These are phyloP conservation scores for Citrus mangshanensis DNA, from an alignment of 345 rosid genomes.

Conservation along the genomic window DNA sequence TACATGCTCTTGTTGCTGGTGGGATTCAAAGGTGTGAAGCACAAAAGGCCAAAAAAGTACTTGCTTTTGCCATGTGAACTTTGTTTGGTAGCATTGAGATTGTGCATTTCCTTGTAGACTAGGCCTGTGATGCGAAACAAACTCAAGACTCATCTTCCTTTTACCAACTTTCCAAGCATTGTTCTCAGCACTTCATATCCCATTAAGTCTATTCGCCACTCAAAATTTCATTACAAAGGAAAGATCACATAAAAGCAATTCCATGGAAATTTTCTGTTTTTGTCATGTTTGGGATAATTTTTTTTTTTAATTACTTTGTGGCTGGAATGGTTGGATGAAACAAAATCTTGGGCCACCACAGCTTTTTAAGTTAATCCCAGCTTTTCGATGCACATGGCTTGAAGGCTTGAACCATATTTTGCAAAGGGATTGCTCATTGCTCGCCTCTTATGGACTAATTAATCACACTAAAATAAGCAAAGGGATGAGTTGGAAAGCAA, in stretches of 20 bases:
- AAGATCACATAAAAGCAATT: not conserved
- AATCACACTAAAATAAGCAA: not conserved
- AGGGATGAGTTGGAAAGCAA: not conserved
- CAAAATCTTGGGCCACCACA: not conserved
- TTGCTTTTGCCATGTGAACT: slow-evolving; percentile 30
- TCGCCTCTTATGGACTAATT: not conserved
- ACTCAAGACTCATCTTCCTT: not conserved
- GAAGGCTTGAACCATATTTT: not conserved
- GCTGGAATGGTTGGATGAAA: not conserved
- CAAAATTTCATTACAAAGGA: not conserved
- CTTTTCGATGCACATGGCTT: not conserved
- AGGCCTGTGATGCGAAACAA: slow-evolving; percentile 19
- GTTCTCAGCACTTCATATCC: not conserved
- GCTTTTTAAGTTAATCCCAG: not conserved
- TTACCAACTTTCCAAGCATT: slow-evolving; percentile 6
- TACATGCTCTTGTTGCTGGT: not conserved
- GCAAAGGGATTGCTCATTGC: not conserved
- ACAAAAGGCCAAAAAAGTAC: slow-evolving; percentile 12
- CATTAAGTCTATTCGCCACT: not conserved
- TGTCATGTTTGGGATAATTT: not conserved
- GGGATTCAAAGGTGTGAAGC: slow-evolving; percentile 12
- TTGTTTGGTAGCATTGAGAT: slow-evolving; percentile 37
- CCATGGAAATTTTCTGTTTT: not conserved
- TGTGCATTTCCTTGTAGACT: slow-evolving; percentile 48
- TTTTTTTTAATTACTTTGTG: not conserved